Conservation (phyloP, 2,329 filamentous ascomycete species). For the Clonostachys sp. region DNA sequence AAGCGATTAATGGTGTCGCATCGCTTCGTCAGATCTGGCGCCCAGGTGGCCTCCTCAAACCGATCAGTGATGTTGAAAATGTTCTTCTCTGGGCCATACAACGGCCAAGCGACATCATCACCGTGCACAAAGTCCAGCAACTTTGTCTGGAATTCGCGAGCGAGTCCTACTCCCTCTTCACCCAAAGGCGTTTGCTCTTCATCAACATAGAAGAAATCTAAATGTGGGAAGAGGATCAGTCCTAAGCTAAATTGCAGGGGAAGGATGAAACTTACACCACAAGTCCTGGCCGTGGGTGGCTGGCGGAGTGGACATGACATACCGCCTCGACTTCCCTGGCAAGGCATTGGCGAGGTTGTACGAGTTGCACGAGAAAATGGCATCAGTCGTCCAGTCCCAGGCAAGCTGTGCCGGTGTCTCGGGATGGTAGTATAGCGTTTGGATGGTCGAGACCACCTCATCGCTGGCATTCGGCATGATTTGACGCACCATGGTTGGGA, state of each 20-base stretch:
- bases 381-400: constrained; percentile 14
- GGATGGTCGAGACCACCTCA: constrained; percentile 3
- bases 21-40: constrained; percentile 2
- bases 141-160: constrained; percentile 5
- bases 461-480: constrained; percentile 6
- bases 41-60: constrained; percentile 1
- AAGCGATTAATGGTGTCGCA: constrained; percentile 5
- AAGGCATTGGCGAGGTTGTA: constrained; percentile 8
- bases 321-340: constrained; percentile 2
- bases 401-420: constrained; percentile 6
- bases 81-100: constrained; percentile 1
- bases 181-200: constrained; percentile 4
- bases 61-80: constrained; percentile 6
- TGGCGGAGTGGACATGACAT: constrained; percentile 7
- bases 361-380: constrained; percentile 11
- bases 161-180: constrained; percentile 2
- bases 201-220: constrained; percentile 7
- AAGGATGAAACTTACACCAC: constrained; percentile 3
- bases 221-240: background rate
- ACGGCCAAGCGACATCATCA: constrained; percentile 5
- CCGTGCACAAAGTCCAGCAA: constrained; percentile 8
- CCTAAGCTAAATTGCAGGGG: background rate
- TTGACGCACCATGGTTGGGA: constrained; percentile 6
- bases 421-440: constrained; percentile 5
- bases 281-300: constrained; percentile 8